phyloP scores from a whole-genome alignment of 306 rosid species.

The Prunus armeniaca region DNA sequence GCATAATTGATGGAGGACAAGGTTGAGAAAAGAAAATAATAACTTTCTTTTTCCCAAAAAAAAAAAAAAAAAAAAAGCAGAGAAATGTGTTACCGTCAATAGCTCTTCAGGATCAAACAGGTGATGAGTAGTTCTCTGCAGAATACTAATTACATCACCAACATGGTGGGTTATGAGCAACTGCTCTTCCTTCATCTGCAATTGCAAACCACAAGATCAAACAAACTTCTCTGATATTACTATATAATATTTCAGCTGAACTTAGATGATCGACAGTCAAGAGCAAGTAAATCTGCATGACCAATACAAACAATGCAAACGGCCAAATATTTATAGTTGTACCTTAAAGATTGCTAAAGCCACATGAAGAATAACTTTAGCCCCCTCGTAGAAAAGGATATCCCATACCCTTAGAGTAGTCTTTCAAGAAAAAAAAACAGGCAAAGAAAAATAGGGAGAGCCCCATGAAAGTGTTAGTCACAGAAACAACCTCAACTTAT shows the following conservation, averaged over 20 bases:
- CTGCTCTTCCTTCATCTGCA: slow-evolving; percentile 95
- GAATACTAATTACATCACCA: slow-evolving; percentile 80
- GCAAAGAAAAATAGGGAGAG: neutral
- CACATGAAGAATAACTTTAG: slow-evolving; percentile 83
- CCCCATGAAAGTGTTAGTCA: slow-evolving; percentile 24
- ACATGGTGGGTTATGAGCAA: slow-evolving; percentile 76
- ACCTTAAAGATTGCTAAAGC: slow-evolving; percentile 98
- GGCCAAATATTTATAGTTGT: slow-evolving; percentile 11
- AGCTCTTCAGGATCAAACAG: slow-evolving; percentile 95
- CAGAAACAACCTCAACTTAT: slow-evolving; percentile 6
- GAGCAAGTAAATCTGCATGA: neutral
- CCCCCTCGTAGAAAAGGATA: slow-evolving; percentile 93
- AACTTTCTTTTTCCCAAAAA: neutral
- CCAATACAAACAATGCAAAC: neutral
- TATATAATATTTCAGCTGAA: neutral
- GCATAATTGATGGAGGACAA: neutral
- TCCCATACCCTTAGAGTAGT: slow-evolving; percentile 98
- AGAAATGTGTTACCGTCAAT: slow-evolving; percentile 52
- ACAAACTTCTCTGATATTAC: neutral
- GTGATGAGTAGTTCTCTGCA: slow-evolving; percentile 84
- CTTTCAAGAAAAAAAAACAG: slow-evolving; percentile 24
- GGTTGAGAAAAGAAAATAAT: neutral
- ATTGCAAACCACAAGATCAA: slow-evolving; percentile 28
- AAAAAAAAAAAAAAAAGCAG: neutral
- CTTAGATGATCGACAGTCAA: neutral